Evolutionary conservation across 345 rosid genomes (phyloP).

Genomic region (Linum tenue): DNA sequence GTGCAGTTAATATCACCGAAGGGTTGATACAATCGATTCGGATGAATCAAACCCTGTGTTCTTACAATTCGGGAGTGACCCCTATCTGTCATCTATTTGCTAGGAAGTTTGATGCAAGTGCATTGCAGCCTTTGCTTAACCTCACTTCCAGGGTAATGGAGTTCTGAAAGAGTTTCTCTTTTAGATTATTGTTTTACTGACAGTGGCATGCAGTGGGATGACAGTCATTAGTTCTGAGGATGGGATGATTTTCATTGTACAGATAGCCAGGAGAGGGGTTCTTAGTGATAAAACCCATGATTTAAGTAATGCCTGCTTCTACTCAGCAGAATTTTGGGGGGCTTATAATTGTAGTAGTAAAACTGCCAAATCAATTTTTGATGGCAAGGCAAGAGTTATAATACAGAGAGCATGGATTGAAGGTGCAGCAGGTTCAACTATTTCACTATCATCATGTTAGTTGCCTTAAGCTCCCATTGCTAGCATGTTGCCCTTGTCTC

Average conservation of each 20-base stretch:
- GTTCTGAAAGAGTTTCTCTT: constrained; percentile 22
- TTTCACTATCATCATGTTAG: no score
- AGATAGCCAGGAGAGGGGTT: no score
- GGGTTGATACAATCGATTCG: constrained; percentile 55
- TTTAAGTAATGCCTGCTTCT: not conserved
- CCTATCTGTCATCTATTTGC: constrained; percentile 78
- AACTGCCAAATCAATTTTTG: no score
- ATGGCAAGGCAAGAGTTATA: no score
- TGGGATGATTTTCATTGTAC: not conserved
- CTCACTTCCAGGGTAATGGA: constrained; percentile 59
- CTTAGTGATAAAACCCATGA: not conserved
- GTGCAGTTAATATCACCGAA: constrained; percentile 45
- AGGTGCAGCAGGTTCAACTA: no score
- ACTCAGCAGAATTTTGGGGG: not conserved
- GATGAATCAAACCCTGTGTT: constrained; percentile 51
- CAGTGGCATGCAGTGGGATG: not conserved
- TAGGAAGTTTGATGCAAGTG: constrained; percentile 70
- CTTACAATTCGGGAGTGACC: constrained; percentile 52
- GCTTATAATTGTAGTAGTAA: no score
- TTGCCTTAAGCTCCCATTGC: no score
- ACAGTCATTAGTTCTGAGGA: not conserved
- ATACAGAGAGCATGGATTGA: no score
- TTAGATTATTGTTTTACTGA: not conserved
- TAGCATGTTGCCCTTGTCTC: no score
- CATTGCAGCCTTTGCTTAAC: constrained; percentile 64